These are phyloP conservation scores for Paramecium biaurelia DNA, from an alignment of 73 alveolate species.

Conservation along the genomic window DNA sequence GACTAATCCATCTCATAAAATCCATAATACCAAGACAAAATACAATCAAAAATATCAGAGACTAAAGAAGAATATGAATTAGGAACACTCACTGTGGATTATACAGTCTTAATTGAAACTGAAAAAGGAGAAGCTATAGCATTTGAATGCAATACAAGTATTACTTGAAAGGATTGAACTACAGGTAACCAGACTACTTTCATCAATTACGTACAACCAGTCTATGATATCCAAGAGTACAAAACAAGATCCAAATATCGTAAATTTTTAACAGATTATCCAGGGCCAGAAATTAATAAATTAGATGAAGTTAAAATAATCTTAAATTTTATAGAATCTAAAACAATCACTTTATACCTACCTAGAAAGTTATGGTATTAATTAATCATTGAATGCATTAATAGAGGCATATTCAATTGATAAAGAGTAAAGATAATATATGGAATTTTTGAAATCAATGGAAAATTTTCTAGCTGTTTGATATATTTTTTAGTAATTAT, in stretches of 20 bases:
- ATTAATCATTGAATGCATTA: not conserved
- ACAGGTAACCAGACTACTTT: not conserved
- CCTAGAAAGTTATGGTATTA: not conserved
- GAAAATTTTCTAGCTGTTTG: not conserved
- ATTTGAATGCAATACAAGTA: conserved; percentile 50
- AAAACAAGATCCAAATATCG: not conserved
- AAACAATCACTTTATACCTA: not conserved
- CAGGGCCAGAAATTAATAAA: conserved; percentile 41
- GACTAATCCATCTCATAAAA: not conserved
- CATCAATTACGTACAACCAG: conserved; percentile 19
- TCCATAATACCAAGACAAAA: not conserved
- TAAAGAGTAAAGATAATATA: conserved; percentile 31
- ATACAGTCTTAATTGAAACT: not conserved
- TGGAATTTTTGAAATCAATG: conserved; percentile 18
- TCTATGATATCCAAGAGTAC: conserved; percentile 25
- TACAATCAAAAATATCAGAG: not conserved
- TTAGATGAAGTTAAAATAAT: conserved; percentile 16
- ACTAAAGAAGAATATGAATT: not conserved
- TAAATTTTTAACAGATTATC: conserved; percentile 6
- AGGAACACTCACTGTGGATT: not conserved
- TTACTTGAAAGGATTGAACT: not conserved
- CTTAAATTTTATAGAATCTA: not conserved
- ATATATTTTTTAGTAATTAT: not conserved
- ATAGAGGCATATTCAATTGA: conserved; percentile 17
- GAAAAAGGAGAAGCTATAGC: conserved; percentile 50